These are phyloP conservation scores for Dictyostelium intermedium DNA, from an alignment of 78 protist species.

Conservation along the genomic window DNA sequence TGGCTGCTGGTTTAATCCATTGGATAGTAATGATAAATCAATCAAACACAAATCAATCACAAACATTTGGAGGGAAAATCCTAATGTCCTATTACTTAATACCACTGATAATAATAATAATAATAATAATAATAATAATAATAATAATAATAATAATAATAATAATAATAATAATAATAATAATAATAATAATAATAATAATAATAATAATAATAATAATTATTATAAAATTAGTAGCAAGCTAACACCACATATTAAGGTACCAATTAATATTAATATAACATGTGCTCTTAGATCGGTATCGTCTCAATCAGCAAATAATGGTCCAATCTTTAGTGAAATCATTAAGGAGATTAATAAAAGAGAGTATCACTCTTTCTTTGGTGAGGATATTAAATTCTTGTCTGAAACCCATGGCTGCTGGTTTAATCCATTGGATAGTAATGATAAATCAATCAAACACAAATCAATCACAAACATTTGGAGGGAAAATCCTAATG, in stretches of 20 bases:
- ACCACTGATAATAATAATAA: not conserved
- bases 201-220: too few relatives aligned
- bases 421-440: not conserved
- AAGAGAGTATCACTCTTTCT: not conserved
- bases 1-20: not conserved
- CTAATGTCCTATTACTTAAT: not conserved
- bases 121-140: too few relatives aligned
- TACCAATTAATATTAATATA: not conserved
- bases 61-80: conserved; percentile 11
- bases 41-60: not conserved
- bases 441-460: not conserved
- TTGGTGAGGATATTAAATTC: not conserved
- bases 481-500: not conserved
- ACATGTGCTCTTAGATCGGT: not conserved
- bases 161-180: too few relatives aligned
- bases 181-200: too few relatives aligned
- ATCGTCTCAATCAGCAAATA: not conserved
- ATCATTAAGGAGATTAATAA: not conserved
- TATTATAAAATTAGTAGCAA: too few relatives aligned
- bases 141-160: too few relatives aligned
- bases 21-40: not conserved
- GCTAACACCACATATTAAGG: not conserved
- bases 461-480: not conserved
- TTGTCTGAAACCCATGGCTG: not conserved
- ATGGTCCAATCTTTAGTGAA: not conserved